phyloP scores from a whole-genome alignment of 78 protist genomes.

The Dictyostelium brefeldianum region DNA sequence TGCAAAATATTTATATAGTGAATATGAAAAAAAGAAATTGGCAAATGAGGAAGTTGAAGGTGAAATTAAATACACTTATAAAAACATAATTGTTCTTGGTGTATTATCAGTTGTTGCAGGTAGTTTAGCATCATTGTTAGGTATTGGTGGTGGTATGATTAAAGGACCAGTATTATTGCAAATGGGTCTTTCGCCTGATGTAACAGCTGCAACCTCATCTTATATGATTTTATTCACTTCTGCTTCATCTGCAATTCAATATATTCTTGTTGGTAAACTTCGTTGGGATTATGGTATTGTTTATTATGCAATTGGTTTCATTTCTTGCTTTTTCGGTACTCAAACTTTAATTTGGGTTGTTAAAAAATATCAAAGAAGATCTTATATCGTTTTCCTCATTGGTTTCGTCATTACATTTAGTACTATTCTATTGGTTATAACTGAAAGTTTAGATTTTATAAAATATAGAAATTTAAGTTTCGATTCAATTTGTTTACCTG shows the following conservation, averaged over 20 bases:
- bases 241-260: conserved; percentile 69
- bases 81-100: conserved; percentile 36
- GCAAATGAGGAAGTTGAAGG: conserved; percentile 54
- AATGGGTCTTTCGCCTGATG: conserved; percentile 72
- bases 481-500: conserved; percentile 54
- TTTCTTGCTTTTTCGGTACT: conserved; percentile 63
- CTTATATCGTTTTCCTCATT: conserved; percentile 62
- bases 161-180: conserved; percentile 75
- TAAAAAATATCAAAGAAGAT: conserved; percentile 66
- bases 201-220: conserved; percentile 75
- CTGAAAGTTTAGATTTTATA: conserved; percentile 50
- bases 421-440: conserved; percentile 39
- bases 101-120: conserved; percentile 42
- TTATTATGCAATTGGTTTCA: conserved; percentile 54
- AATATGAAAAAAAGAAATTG: background rate
- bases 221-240: conserved; percentile 77
- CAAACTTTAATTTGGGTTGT: conserved; percentile 64
- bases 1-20: background rate
- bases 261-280: conserved; percentile 56
- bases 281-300: conserved; percentile 71
- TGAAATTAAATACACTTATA: conserved; percentile 53
- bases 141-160: conserved; percentile 86
- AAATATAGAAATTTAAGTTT: conserved; percentile 56
- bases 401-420: conserved; percentile 36
- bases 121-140: conserved; percentile 60